Evolutionary conservation across 1,139 yeast genomes (phyloP).

Genomic region (Taiozyma sp.): DNA sequence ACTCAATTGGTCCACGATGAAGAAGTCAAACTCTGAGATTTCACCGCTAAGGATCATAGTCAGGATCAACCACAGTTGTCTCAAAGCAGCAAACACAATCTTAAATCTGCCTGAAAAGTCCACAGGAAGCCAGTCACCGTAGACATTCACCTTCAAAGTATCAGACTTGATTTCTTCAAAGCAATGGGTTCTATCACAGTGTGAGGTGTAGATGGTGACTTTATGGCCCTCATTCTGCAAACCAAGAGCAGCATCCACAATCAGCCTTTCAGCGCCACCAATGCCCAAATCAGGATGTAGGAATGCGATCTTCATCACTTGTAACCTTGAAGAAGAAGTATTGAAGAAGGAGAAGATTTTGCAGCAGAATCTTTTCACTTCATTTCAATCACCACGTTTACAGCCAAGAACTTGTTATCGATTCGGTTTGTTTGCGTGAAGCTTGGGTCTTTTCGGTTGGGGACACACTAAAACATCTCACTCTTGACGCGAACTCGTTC

Average conservation of each 20-base stretch:
- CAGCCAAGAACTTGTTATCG: neutral
- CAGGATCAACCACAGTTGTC: slow-evolving; percentile 70
- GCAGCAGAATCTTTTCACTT: neutral
- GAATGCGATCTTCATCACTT: slow-evolving; percentile 62
- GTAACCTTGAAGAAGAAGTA: neutral
- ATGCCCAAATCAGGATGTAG: slow-evolving; percentile 96
- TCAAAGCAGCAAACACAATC: slow-evolving; percentile 75
- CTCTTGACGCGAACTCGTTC: neutral
- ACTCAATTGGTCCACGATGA: slow-evolving; percentile 84
- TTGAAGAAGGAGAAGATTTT: neutral
- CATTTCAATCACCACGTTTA: neutral
- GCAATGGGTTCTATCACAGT: slow-evolving; percentile 81
- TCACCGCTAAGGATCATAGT: slow-evolving; percentile 46
- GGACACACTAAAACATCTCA: neutral
- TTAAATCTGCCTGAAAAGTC: slow-evolving; percentile 59
- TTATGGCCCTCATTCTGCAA: slow-evolving; percentile 65
- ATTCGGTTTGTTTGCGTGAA: neutral
- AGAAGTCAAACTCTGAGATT: slow-evolving; percentile 54
- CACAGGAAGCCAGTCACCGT: slow-evolving; percentile 83
- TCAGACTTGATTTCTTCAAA: slow-evolving; percentile 78
- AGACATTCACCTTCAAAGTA: slow-evolving; percentile 56
- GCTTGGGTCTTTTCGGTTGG: neutral
- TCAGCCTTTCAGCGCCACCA: slow-evolving; percentile 94
- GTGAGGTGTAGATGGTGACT: slow-evolving; percentile 77
- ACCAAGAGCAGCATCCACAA: slow-evolving; percentile 93